Evolutionary conservation across 2,329 filamentous ascomycete species (phyloP).

Genomic region (Coccinonectria pachysandricola): DNA sequence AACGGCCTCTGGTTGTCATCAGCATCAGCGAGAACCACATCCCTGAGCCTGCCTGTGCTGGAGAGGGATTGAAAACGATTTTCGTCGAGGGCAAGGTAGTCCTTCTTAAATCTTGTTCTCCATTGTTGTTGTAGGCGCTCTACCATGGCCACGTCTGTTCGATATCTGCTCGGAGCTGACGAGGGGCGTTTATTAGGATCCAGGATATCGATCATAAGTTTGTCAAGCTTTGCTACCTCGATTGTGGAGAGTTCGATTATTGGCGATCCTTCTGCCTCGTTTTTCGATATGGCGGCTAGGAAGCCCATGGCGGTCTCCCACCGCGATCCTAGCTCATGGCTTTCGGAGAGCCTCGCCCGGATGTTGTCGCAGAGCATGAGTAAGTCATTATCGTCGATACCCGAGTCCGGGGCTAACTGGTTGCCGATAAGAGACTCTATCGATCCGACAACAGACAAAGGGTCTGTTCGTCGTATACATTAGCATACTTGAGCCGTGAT

Average conservation of each 20-base stretch:
- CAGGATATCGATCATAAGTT: slow-evolving; percentile 32
- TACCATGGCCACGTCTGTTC: slow-evolving; percentile 25
- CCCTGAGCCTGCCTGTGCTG: slow-evolving; percentile 28
- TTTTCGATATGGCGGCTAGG: slow-evolving; percentile 27
- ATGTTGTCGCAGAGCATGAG: slow-evolving; percentile 33
- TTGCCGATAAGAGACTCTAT: slow-evolving; percentile 3
- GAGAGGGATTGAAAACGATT: slow-evolving; percentile 27
- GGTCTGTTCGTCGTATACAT: slow-evolving; percentile 11
- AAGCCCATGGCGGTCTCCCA: slow-evolving; percentile 29
- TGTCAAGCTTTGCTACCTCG: slow-evolving; percentile 29
- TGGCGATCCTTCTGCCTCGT: slow-evolving; percentile 25
- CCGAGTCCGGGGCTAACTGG: slow-evolving; percentile 1
- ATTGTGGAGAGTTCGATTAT: slow-evolving; percentile 30
- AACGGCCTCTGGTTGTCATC: too few relatives aligned
- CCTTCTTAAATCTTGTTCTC: slow-evolving; percentile 33
- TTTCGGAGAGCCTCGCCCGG: slow-evolving; percentile 24
- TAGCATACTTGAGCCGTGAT: background rate
- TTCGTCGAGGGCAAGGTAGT: slow-evolving; percentile 36
- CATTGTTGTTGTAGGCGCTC: slow-evolving; percentile 32
- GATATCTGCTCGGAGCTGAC: slow-evolving; percentile 20
- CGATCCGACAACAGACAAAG: slow-evolving; percentile 7
- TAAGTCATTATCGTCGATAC: slow-evolving; percentile 10
- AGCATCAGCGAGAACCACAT: slow-evolving; percentile 28
- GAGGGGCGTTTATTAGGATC: slow-evolving; percentile 19
- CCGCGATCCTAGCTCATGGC: slow-evolving; percentile 22